Evolutionary conservation across 805 yeast species (phyloP), one percentile per base, ranked within the genome.

Genomic region (Ogataea nonfermentans): DNA sequence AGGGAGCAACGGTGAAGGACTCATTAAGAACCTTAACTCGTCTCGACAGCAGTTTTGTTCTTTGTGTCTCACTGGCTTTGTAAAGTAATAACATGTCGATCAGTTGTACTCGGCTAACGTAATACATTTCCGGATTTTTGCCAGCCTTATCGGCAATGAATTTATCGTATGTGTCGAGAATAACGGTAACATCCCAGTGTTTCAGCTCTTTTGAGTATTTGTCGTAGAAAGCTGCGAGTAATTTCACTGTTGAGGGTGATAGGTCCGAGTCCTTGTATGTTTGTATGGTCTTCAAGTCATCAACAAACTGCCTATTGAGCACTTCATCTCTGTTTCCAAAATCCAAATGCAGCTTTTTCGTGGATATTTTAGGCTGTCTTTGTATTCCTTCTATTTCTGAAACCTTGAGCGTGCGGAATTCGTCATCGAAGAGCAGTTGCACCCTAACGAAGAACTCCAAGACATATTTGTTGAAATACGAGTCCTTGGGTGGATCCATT

Each of bases 381-480:
- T 57, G 51, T 6, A 56, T 47, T 3, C 32, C 23, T n/a, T 41
- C 37, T 17, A 53, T 36, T 12, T 56, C 54, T 3, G 42, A 23
- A 0, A 61, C 61, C 13, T 35, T 37, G 2, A 38, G 41, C 7
- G 51, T 43, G n/a, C 29, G 40, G 35, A 35, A 51, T 4, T 48
- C 35, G 9, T 42, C 46, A 27, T 60, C 64, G 23, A 41, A 48
- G 16, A 60, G 43, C 9, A 60, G 37, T 30, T 55, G 62, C 3
- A 56, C 55, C 29, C 47, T 52, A 12, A 57, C 24, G 29, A 47
- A 59, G 30, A 48, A 49, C 28, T 59, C 61, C 15, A 59, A 36
- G 4, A 49, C 53, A 29, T 56, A 52, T 25, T 43, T 46, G 12
- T 40, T 34, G 36, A 52, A 48, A 19, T 45, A 46, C 9, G 32